Evolutionary conservation across 768 basidiomycete genomes (phyloP), one percentile per base, ranked within the genome.

Genomic region (Rhizopogon vesiculosus): DNA sequence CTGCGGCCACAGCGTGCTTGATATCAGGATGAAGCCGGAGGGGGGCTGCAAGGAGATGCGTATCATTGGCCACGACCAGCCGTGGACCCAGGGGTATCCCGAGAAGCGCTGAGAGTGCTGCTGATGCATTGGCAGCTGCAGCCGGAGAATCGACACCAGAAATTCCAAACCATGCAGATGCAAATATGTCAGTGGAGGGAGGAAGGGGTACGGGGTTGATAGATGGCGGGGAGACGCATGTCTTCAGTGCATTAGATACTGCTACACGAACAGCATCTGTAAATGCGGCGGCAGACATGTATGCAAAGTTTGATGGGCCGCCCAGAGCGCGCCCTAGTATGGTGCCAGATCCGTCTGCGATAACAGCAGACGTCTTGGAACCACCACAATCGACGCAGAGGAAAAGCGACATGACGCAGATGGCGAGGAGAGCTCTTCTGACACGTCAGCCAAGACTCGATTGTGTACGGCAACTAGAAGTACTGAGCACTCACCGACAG

Each of bases 331-430:
- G 84, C 1, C 85, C 86, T 43, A 91, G 56, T 61, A 91, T 78
- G 5, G 72, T 69, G 59, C 91, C 88, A 2, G 75, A 59, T 18
- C 66, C 61, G 65, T 85, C 76, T 57, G 77, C 77, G 67, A 95
- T 82, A 56, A 81, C 89, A 6, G 81, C 89, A 28, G 87, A 81
- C 9, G 93, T 93, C 74, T 95, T 96, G 43, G 90, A 90, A 19
- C 91, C 93, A 31, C 93, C 93, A 58, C 91, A 93, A 70, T 93
- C 91, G 59, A 89, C 86, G 64, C 87, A 92, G 60, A 93, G 84
- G 65, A 82, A 89, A 62, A 89, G 72, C 10, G 84, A 72, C 82
- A 84, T 83, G 19, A 48, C 3, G 10, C 42, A 19, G 18, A 10
- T 10, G 9, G 16, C 10, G 9, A 12, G 9, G 9, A 12, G 9